Conservation (phyloP, 2,329 filamentous ascomycete species). For the Colletotrichum tabaci region DNA sequence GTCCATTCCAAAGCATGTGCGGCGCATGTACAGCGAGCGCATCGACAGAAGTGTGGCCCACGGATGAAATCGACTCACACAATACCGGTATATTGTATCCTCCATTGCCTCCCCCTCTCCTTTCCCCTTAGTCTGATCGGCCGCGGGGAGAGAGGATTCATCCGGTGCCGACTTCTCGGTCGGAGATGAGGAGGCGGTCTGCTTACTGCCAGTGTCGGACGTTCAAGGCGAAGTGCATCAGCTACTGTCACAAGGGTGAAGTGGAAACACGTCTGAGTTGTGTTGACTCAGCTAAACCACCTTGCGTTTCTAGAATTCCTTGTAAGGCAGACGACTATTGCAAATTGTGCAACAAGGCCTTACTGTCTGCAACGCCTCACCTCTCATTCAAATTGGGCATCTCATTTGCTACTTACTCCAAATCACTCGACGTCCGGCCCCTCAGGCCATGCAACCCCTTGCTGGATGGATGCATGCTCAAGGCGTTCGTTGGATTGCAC, state of each 20-base stretch:
- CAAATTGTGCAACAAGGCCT: constrained; percentile 29
- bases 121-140: background rate
- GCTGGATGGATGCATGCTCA: background rate
- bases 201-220: background rate
- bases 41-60: background rate
- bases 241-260: constrained; percentile 12
- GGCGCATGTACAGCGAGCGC: constrained; percentile 2
- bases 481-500: background rate
- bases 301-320: constrained; percentile 10
- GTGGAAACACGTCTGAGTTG: constrained; percentile 12
- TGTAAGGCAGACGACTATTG: constrained; percentile 16
- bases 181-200: constrained; percentile 2
- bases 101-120: background rate
- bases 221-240: constrained; percentile 26
- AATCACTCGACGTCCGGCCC: background rate
- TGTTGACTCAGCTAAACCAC: background rate
- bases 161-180: background rate
- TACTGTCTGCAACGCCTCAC: constrained; percentile 11
- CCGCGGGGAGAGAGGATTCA: background rate
- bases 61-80: background rate
- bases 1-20: too few relatives aligned
- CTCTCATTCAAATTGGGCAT: background rate
- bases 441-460: constrained; percentile 9
- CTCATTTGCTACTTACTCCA: background rate
- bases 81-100: background rate